Conservation (phyloP, 140 eudicot genomes). For the Erigeron philadelphicus region DNA sequence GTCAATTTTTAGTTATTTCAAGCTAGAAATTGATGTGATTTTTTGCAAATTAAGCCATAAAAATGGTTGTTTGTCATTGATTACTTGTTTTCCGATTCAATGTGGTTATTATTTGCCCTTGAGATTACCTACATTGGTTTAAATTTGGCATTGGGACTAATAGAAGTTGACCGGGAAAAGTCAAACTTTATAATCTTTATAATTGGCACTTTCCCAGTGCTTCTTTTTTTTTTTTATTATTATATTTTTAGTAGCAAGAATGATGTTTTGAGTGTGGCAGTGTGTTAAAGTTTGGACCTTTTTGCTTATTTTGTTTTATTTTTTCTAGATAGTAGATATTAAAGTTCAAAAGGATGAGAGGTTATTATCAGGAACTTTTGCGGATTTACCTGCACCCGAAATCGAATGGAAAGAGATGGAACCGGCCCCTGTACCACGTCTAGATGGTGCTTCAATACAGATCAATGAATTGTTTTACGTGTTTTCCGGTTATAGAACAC, state of each 20-base stretch:
- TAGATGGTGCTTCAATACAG: conserved; percentile 79
- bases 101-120: background rate
- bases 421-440: conserved; percentile 79
- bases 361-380: conserved; percentile 66
- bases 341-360: conserved; percentile 34
- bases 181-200: background rate
- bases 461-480: conserved; percentile 71
- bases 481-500: conserved; percentile 83
- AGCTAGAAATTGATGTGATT: conserved; percentile 9
- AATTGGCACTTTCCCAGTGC: background rate
- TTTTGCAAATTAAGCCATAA: background rate
- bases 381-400: conserved; percentile 80
- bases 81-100: background rate
- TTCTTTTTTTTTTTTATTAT: background rate
- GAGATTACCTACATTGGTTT: conserved; percentile 4
- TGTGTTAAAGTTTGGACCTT: conserved; percentile 5
- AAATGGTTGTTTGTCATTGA: background rate
- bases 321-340: conserved; percentile 23
- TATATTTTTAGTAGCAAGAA: conserved; percentile 1
- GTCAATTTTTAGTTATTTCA: background rate
- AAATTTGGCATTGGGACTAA: background rate
- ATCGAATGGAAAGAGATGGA: conserved; percentile 79
- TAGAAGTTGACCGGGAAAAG: conserved; percentile 8
- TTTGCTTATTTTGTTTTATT: conserved; percentile 1
- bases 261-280: background rate